Evolutionary conservation across 768 basidiomycete species (phyloP).

Genomic region (Sarcomyxa edulis): DNA sequence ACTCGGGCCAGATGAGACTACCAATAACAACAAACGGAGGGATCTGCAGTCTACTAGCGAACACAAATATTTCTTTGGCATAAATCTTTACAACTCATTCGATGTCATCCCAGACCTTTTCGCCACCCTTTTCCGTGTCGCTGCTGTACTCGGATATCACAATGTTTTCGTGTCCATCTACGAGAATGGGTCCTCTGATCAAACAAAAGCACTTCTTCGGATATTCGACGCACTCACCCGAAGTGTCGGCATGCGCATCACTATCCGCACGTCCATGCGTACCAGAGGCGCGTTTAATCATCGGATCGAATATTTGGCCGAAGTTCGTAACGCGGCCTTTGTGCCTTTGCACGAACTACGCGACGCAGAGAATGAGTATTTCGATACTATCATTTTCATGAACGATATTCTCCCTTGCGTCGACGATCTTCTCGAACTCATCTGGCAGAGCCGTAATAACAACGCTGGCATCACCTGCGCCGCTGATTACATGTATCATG

Average conservation of each 20-base stretch:
- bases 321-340: conserved; percentile 97
- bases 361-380: conserved; percentile 88
- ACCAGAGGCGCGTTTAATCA: conserved; percentile 97
- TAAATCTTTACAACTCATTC: conserved; percentile 99
- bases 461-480: conserved; percentile 99
- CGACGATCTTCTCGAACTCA: conserved; percentile 95
- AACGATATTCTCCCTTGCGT: conserved; percentile 98
- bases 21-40: conserved; percentile 30
- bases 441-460: conserved; percentile 89
- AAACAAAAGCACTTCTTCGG: conserved; percentile 92
- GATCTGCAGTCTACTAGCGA: conserved; percentile 41
- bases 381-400: conserved; percentile 98
- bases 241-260: conserved; percentile 86
- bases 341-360: conserved; percentile 92
- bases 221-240: conserved; percentile 93
- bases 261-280: conserved; percentile 88
- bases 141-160: conserved; percentile 90
- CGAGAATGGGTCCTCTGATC: conserved; percentile 98
- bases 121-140: conserved; percentile 90
- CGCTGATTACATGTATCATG: conserved; percentile 98
- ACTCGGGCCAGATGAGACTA: conserved; percentile 31
- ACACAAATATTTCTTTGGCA: conserved; percentile 99
- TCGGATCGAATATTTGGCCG: conserved; percentile 99
- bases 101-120: conserved; percentile 97
- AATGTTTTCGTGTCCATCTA: conserved; percentile 99